Base-by-base conservation (phyloP, 164 flowering plant species). In the Macadamia integrifolia region DNA sequence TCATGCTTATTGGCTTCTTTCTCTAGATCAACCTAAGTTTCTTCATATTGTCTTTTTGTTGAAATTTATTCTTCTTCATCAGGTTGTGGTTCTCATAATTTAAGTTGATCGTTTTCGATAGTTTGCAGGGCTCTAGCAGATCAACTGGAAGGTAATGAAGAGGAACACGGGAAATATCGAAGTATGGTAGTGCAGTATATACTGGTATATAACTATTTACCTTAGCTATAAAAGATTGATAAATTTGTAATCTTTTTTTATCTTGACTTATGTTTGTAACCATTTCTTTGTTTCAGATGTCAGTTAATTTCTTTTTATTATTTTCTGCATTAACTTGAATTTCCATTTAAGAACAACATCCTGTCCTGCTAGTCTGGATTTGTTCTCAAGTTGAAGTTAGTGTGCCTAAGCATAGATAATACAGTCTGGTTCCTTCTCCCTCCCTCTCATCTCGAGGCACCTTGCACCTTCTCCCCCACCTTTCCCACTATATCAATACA, bases 81-180 rank as follows among this genome's bases (percentile, higher is more conserved):
- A 14, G 60, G 7, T 42, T 43, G 42, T 1, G 18, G 44, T 59
- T 67, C 35, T 52, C 11, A 6, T 28, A n/a, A 23, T 23, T 43
- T 32, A 60, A 56, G 32, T 67, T 65, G n/a, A n/a, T 62, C 11
- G 4, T 56, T 14, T 48, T 56, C 64, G 61, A 58, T 76, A n/a
- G 50, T 62, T 66, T 67, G 68, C 85, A 92, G 98, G 84, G 89
- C 86, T 60, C 72, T 92, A 58, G 93, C 95, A 43, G 98, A 90
- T 82, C 98, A 90, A 71, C 75, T 92, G 80, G 94, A 90, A 76
- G 96, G 96, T 58, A 77, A 81, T 77, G 91, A 88, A 80, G 96
- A 90, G 52, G 86, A 86, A 69, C 87, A 92, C 75, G 66, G 65
- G 60, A 92, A 88, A 77, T 92, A 84, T 63, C 90, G 97, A 23